These are phyloP conservation scores for Fomitopsis serialis DNA, from an alignment of 768 basidiomycete genomes.

Conservation along the genomic window DNA sequence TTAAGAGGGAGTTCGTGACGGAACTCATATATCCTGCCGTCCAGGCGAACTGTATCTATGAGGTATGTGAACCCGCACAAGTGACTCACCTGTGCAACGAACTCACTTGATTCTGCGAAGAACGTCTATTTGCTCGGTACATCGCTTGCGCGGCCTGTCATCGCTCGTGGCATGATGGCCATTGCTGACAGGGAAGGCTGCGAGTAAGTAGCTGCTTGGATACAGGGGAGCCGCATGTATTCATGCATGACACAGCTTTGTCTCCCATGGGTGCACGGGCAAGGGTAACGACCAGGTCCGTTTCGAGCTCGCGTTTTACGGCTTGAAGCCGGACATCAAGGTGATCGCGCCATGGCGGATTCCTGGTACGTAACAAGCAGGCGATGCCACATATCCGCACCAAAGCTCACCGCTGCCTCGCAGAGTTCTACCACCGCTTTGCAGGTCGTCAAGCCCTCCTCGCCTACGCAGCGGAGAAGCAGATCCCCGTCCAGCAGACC, in stretches of 20 bases:
- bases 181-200: constrained; percentile 87
- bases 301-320: constrained; percentile 98
- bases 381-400: background rate
- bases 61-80: constrained; percentile 49
- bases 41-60: constrained; percentile 98
- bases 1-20: constrained; percentile 91
- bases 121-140: constrained; percentile 97
- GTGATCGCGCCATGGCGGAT: constrained; percentile 98
- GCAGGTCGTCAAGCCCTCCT: constrained; percentile 93
- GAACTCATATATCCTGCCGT: constrained; percentile 98
- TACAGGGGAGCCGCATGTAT: background rate
- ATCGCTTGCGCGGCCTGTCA: constrained; percentile 96
- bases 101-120: constrained; percentile 29
- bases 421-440: constrained; percentile 97
- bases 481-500: constrained; percentile 93
- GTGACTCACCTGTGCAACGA: background rate
- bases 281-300: constrained; percentile 99
- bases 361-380: constrained; percentile 51
- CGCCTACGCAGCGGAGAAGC: constrained; percentile 78
- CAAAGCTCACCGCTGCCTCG: background rate
- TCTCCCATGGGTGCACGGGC: constrained; percentile 97
- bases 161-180: constrained; percentile 98
- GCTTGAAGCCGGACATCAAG: constrained; percentile 96
- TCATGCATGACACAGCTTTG: constrained; percentile 51
- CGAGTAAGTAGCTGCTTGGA: constrained; percentile 59